Base-by-base conservation (phyloP, 495 filamentous ascomycete genomes). In the Penicillium atrosanguineum region DNA sequence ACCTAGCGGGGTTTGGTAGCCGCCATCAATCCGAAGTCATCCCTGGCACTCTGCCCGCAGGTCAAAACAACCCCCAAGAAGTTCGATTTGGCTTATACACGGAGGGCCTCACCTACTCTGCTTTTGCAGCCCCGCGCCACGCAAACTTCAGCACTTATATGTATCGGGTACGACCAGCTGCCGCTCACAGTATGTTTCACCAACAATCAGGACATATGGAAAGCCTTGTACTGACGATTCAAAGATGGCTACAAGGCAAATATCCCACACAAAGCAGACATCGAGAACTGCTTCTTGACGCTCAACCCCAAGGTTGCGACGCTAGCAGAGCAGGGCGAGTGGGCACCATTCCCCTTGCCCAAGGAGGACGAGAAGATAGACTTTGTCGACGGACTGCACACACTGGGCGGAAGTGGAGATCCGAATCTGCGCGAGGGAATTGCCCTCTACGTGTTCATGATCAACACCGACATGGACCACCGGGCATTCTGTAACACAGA, bases 51-150 rank as follows among this genome's bases (percentile, higher is more conserved):
- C 45, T 75, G 3, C 72, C 72, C 9, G 67, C 67, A 8, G 72
- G 68, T 4, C 72, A 75, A 53, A 75, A 75, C 50, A 75, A 73
- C 39, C 72, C 72, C 11, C 72, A 73, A 19, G 67, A 69, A 21
- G 43, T 53, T 26, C 63, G 70, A 0, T 75, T 72, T 45, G 72
- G 70, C 14, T 59, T 85, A 19, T 79, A 85, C 57, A 82, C 82
- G n/a, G 83, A 86, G 68, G 82, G 82, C 1, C 69, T 84, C 20
- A 77, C 82, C 8, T 84, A 84, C 60, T 79, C 76, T 39, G 83
- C 72, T 7, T 75, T 75, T 55, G 64, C 62, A 23, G 72, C 72
- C 20, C 72, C 72, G 11, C 62, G 72, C 7, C 61, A 69, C 38
- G 61, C 64, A 8, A 73, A 75, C 25, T 69, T 70, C 44, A 73